A percentile compares a stretch with the other conserved stretches of the same genome.
Evolutionary conservation across 495 filamentous ascomycete genomes (phyloP).

Genomic region (Lophium mytilinum): DNA sequence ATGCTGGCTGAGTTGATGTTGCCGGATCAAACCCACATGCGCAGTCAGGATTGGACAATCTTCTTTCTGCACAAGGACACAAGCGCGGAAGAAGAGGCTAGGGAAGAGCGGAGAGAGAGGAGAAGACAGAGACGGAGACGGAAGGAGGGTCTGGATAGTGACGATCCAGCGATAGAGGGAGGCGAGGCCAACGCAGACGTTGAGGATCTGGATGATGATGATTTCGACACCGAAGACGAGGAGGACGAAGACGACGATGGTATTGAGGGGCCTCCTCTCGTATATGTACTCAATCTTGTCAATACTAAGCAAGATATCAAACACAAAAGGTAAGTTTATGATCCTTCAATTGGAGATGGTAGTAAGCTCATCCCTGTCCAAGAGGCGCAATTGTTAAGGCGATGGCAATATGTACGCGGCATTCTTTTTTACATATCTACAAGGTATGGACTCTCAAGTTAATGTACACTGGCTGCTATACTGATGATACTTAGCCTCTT

Average conservation of each 20-base stretch:
- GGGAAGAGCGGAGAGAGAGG: constrained; percentile 47
- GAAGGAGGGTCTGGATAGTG: constrained; percentile 23
- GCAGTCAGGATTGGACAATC: constrained; percentile 97
- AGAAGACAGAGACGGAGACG: constrained; percentile 36
- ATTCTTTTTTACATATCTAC: constrained; percentile 98
- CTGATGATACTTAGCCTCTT: constrained; percentile 55
- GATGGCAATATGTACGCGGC: constrained; percentile 98
- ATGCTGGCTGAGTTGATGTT: constrained; percentile 99
- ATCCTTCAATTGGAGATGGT: neutral
- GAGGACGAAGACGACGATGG: constrained; percentile 52
- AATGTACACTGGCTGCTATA: neutral
- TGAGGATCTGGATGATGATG: constrained; percentile 38
- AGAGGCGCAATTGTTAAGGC: constrained; percentile 95
- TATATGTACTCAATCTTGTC: constrained; percentile 95
- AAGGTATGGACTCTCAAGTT: constrained; percentile 48
- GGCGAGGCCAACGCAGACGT: constrained; percentile 44
- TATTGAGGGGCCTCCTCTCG: constrained; percentile 76
- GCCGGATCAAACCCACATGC: constrained; percentile 90
- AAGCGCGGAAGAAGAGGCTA: constrained; percentile 61
- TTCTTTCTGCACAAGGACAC: constrained; percentile 97
- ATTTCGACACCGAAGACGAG: constrained; percentile 46
- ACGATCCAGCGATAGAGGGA: constrained; percentile 3
- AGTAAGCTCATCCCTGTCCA: constrained; percentile 12
- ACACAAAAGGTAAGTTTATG: constrained; percentile 58
- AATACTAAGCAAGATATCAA: constrained; percentile 95